phyloP scores from a whole-genome alignment of 2,329 filamentous ascomycete genomes.

The Metarhizium robertsii region DNA sequence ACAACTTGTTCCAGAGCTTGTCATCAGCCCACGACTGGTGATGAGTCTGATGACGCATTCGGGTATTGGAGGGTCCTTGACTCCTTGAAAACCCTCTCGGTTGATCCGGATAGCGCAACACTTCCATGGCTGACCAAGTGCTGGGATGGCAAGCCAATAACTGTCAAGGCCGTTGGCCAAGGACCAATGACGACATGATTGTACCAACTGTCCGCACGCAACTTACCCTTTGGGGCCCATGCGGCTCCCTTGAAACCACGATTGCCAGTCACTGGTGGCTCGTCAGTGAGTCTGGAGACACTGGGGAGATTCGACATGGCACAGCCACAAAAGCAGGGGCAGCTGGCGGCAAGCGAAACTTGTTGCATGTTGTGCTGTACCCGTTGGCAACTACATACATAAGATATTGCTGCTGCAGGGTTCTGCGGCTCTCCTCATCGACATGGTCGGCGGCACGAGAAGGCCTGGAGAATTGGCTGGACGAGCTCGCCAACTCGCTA shows the following conservation, averaged over 20 bases:
- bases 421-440: not conserved
- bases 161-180: not conserved
- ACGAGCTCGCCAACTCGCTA: too few relatives aligned
- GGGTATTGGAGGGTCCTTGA: too few relatives aligned
- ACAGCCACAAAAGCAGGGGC: not conserved
- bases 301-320: not conserved
- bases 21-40: too few relatives aligned
- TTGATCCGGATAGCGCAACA: not conserved
- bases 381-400: too few relatives aligned
- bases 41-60: too few relatives aligned
- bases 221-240: not conserved
- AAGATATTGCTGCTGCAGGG: not conserved
- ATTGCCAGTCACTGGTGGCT: not conserved
- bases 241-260: not conserved
- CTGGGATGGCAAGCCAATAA: not conserved
- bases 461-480: too few relatives aligned
- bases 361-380: too few relatives aligned
- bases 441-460: too few relatives aligned
- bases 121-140: not conserved
- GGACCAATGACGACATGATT: constrained; percentile 1
- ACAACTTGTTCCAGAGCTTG: too few relatives aligned
- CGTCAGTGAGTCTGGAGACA: not conserved
- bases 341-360: not conserved
- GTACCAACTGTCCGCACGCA: not conserved
- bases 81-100: not conserved